phyloP scores from a whole-genome alignment of 1,284 basidiomycete species.

The Melampsora americana region DNA sequence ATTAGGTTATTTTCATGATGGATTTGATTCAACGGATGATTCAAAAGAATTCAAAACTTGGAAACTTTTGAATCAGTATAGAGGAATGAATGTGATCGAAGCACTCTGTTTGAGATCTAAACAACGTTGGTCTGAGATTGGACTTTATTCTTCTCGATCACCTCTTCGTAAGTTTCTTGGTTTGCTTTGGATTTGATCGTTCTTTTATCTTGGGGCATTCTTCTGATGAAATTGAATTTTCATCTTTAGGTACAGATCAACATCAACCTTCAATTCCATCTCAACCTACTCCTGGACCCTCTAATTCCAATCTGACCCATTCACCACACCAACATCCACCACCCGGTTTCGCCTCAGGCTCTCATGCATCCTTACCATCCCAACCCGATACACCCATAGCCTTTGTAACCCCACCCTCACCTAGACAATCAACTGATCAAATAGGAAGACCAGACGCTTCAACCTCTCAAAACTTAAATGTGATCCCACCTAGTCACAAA shows the following conservation, averaged over 20 bases:
- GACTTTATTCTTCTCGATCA: conserved; percentile 55
- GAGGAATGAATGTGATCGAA: conserved; percentile 83
- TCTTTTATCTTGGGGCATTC: not conserved
- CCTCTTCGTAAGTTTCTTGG: conserved; percentile 2
- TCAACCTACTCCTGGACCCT: not conserved
- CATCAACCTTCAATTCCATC: not conserved
- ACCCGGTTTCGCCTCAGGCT: not conserved
- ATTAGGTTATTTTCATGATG: conserved; percentile 77
- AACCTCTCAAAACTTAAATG: not conserved
- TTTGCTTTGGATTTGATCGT: not conserved
- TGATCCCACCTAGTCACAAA: not conserved
- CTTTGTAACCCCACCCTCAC: conserved; percentile 40
- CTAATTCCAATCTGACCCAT: not conserved
- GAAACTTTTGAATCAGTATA: conserved; percentile 73
- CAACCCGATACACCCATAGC: conserved; percentile 19
- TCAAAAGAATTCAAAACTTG: conserved; percentile 61
- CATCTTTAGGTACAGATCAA: not conserved
- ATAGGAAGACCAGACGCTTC: not conserved
- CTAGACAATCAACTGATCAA: not conserved
- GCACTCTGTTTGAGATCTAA: conserved; percentile 84
- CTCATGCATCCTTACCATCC: not conserved
- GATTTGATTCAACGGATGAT: conserved; percentile 65
- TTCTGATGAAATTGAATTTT: not conserved
- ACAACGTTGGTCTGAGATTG: conserved; percentile 74
- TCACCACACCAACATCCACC: not conserved